Conservation (phyloP, 768 basidiomycete species). For the Agrocybe chaxingu region DNA sequence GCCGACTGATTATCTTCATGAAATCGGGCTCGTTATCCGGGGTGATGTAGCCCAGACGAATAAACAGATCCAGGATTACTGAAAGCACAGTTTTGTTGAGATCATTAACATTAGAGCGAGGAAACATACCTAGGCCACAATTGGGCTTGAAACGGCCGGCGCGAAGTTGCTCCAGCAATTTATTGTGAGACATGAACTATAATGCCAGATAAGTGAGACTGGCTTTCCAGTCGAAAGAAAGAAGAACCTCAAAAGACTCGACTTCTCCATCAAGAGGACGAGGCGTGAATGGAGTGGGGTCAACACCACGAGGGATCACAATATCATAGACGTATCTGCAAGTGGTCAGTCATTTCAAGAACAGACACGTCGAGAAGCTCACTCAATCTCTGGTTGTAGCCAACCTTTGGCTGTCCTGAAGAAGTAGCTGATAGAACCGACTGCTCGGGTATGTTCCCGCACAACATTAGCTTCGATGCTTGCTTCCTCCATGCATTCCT, state of each 20-base stretch:
- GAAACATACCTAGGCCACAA: slow-evolving; percentile 70
- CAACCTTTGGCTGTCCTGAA: slow-evolving; percentile 68
- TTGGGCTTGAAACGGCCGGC: slow-evolving; percentile 87
- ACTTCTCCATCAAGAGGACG: slow-evolving; percentile 90
- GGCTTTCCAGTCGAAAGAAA: neutral
- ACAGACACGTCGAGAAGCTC: slow-evolving; percentile 16
- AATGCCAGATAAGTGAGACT: neutral
- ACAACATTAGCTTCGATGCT: slow-evolving; percentile 70
- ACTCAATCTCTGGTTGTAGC: slow-evolving; percentile 89
- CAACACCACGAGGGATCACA: slow-evolving; percentile 50
- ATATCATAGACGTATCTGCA: slow-evolving; percentile 84
- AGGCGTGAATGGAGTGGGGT: slow-evolving; percentile 54
- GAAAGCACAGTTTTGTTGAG: neutral
- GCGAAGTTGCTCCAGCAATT: slow-evolving; percentile 63
- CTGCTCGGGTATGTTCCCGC: slow-evolving; percentile 50
- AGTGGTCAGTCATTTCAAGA: neutral
- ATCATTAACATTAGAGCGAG: neutral
- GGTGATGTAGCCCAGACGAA: slow-evolving; percentile 82
- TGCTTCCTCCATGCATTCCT: slow-evolving; percentile 94
- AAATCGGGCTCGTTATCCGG: slow-evolving; percentile 86
- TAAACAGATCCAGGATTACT: slow-evolving; percentile 89
- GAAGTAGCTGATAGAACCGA: slow-evolving; percentile 81
- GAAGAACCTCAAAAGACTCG: slow-evolving; percentile 78
- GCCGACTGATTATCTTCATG: slow-evolving; percentile 67
- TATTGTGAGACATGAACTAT: slow-evolving; percentile 67